Evolutionary conservation across 2,329 filamentous ascomycete species (phyloP), one percentile per base, ranked within the genome.

Genomic region (Alternaria hordeiaustralica): DNA sequence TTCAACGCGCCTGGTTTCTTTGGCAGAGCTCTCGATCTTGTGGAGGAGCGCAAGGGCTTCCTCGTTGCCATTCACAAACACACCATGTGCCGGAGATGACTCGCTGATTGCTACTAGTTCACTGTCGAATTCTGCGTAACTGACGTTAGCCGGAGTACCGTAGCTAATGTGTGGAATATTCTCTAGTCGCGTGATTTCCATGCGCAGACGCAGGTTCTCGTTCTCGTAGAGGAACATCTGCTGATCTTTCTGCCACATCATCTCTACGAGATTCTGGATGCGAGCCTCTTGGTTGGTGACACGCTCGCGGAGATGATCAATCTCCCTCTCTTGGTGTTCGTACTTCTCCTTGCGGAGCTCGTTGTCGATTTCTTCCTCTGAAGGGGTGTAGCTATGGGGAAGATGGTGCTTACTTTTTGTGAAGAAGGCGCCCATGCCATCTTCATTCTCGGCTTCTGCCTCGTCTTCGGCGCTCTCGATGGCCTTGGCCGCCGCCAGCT

Each of bases 1-100:
- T 33, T 65, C 60, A n/a, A 44, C 23, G 49, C 28, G 46, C 23
- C 26, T 26, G 13, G 60, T 55, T 26, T 61, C 58, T 55, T 61
- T 71, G 23, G 69, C 65, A 2, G 66, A 61, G 44, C 63, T 64
- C 61, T 73, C 69, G 20, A 74, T 67, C 30, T 70, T 67, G 41
- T 66, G 63, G 13, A 74, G 71, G 13, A 74, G 67, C 5, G 68
- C 71, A 18, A 72, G 50, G 6, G 71, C 71, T 9, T 66, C 65
- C 55, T 70, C 69, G 30, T 56, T 70, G 49, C 71, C 66, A 23
- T 55, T 64, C 23, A 69, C 43, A 23, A 67, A 70, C 8, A 62
- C 58, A 23, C 65, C 51, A 26, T 65, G 60, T 13, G 54, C 57
- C 30, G 64, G 55, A 15, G 60, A 49, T 8, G 66, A 21, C 15